Evolutionary conservation across 805 yeast species (phyloP), one percentile per base, ranked within the genome.

Genomic region (Nakazawaea laoshanensis): DNA sequence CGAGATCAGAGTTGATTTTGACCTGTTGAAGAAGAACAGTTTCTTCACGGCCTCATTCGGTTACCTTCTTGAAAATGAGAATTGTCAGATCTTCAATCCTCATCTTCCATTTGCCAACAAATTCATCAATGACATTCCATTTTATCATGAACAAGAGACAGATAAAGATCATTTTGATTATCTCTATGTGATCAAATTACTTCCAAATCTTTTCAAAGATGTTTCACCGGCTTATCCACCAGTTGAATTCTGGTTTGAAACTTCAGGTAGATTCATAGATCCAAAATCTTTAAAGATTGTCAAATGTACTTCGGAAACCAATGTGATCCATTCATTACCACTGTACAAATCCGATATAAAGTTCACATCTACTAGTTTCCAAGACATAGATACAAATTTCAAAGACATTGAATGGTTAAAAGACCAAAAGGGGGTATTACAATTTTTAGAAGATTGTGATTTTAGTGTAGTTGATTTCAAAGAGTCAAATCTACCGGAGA

Each of bases 401-500:
- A n/a, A 26, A 37, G 21, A 45, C 41, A 17, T 49, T 55, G 32
- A 51, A 49, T 47, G 66, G 65, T 47, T 45, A 45, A 18, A 45
- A 42, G 45, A 42, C 12, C 74, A 70, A 45, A 67, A 66, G 1
- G 73, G 69, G 2, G 39, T 70, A n/a, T 48, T 45, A 27, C 40
- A 46, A 16, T 70, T 66, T 40, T 54, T 70, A 36, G 22, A 32
- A 15, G 21, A 35, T 15, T 13, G 29, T 14, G 19, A 17, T 4
- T 26, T 42, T 35, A 22, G 29, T n/a, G 27, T 27, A 3, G 15
- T 5, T 6, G 24, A 36, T 19, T 36, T 30, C 19, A 31, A 31
- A 16, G 31, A 32, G 7, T 32, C 36, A n/a, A 24, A 13, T 10
- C 15, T 36, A 9, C 11, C 10, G 11, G 37, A 34, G 4, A 7